Percentiles rank a stretch among this genome's conserved stretches.
Conservation (phyloP, 73 alveolate genomes). For the Paramecium caudatum region DNA sequence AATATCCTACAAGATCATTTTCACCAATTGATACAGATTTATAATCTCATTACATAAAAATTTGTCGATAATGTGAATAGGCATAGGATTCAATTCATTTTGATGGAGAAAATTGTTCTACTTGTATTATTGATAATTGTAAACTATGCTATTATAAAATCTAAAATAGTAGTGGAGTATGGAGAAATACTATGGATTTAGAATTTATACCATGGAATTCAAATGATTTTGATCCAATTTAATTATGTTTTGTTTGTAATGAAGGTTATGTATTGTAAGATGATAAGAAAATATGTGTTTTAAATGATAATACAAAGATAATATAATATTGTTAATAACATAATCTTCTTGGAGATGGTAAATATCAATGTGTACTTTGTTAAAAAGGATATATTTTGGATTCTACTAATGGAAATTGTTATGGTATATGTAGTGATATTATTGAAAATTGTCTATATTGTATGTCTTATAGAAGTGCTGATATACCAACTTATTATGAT, state of each 20-base stretch:
- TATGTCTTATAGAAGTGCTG: background rate
- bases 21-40: background rate
- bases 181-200: background rate
- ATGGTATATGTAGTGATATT: background rate
- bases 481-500: background rate
- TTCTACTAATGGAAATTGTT: background rate
- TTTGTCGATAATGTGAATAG: conserved; percentile 17
- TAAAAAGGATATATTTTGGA: conserved; percentile 1
- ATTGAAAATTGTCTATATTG: conserved; percentile 18
- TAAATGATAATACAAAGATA: background rate
- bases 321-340: background rate
- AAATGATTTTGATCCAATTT: background rate
- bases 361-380: background rate
- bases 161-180: background rate
- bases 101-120: conserved; percentile 8
- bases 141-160: background rate
- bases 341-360: background rate
- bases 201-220: background rate
- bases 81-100: background rate
- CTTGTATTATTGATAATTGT: background rate
- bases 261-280: background rate
- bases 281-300: background rate
- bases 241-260: background rate
- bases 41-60: background rate
- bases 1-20: conserved; percentile 13